Percentiles rank a stretch among this genome's conserved stretches.
Evolutionary conservation across 2,329 filamentous ascomycete species (phyloP).

Genomic region (Aspergillus ruber): DNA sequence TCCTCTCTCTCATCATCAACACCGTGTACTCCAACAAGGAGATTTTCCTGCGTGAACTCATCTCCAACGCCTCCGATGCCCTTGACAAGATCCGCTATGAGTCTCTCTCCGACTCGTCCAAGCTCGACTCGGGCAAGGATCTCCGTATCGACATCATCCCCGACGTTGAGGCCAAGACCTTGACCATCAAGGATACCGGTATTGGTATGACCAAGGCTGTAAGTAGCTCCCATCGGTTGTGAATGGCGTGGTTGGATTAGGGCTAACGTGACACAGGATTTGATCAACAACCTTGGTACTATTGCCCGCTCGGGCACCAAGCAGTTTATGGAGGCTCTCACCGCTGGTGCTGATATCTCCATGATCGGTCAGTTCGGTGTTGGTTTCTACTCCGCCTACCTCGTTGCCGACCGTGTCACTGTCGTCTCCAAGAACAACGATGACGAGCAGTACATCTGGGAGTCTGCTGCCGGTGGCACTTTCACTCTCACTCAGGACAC

Average conservation of each 20-base stretch:
- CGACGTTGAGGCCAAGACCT: slow-evolving; percentile 93
- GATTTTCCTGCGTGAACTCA: slow-evolving; percentile 97
- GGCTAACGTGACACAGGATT: slow-evolving; percentile 53
- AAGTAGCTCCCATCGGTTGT: slow-evolving; percentile 44
- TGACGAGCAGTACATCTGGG: slow-evolving; percentile 99
- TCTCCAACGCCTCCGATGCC: slow-evolving; percentile 98
- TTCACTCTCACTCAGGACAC: slow-evolving; percentile 90
- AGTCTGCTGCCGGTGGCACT: slow-evolving; percentile 93
- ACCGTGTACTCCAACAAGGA: slow-evolving; percentile 99
- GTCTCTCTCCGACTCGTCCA: slow-evolving; percentile 90
- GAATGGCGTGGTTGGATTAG: background rate
- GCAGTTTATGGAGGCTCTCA: slow-evolving; percentile 99
- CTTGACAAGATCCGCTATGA: slow-evolving; percentile 99
- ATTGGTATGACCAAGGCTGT: slow-evolving; percentile 99
- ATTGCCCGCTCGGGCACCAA: slow-evolving; percentile 99
- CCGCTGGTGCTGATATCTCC: slow-evolving; percentile 96
- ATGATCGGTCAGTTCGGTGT: slow-evolving; percentile 99
- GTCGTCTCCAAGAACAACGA: slow-evolving; percentile 99
- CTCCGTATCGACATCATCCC: slow-evolving; percentile 98
- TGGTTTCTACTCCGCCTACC: slow-evolving; percentile 99
- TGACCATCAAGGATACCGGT: slow-evolving; percentile 96
- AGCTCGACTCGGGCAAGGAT: slow-evolving; percentile 96
- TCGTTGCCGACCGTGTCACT: slow-evolving; percentile 92
- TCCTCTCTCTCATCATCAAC: slow-evolving; percentile 99
- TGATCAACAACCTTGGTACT: slow-evolving; percentile 99